Base-by-base conservation (phyloP, 441 rosid genomes). In the Euphorbia corollata region DNA sequence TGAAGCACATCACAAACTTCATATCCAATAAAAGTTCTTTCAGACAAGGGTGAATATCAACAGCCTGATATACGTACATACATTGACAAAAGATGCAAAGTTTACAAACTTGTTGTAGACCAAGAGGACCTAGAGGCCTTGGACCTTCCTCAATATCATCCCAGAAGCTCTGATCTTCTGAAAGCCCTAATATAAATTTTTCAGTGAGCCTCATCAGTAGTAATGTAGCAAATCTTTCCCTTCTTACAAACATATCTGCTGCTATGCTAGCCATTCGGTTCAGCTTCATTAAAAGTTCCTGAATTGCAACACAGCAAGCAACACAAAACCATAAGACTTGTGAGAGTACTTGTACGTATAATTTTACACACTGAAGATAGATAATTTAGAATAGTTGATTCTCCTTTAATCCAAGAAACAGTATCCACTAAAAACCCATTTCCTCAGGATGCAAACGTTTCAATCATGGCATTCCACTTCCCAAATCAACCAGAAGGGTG, bases 91-190 rank as follows among this genome's bases (percentile, higher is more conserved):
- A 56, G 62, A 74, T 60, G 72, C 67, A 24, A 68, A 60, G 69
- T 71, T 68, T 38, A 30, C 78, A 27, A 75, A 82, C 99, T 85
- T 95, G 97, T 50, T 84, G 97, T 62, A 92, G 80, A 72, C 97
- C 99, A 75, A 85, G 87, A 77, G 96, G 87, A 71, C 96, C 98
- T 74, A 95, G 74, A 59, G 96, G 89, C 80, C 83, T 85, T 64
- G 95, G 98, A 62, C 99, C 99, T 66, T 87, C 92, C 75, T 90
- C 96, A 47, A 95, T 89, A 71, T 95, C 98, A 77, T 88, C 98
- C 99, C 99, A 95, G 73, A 95, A 95, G 75, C 84, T 90, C 76
- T 95, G 97, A 72, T 95, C 99, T 64, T 86, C 90, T 1, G 97
- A 92, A 45, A 95, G 97, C 97, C 97, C 92, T 71, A 95, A 67